These are phyloP conservation scores for Solanum ahanhuiri DNA, from an alignment of 257 asterid species.

Conservation along the genomic window DNA sequence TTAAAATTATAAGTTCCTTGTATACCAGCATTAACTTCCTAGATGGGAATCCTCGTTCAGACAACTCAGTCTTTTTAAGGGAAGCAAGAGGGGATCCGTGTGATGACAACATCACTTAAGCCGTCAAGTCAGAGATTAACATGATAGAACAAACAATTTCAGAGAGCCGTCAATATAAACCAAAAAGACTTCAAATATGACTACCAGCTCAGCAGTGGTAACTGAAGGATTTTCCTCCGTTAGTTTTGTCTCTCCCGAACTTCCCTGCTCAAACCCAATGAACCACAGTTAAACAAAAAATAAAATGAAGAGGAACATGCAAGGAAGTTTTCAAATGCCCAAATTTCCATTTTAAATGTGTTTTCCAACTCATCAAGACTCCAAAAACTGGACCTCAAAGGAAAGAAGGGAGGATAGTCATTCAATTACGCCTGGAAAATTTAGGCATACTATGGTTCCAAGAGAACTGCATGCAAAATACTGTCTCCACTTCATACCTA, in stretches of 20 bases:
- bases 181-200: neutral
- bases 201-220: slow-evolving; percentile 19
- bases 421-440: neutral
- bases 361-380: neutral
- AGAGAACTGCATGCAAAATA: neutral
- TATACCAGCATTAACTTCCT: neutral
- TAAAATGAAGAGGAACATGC: neutral
- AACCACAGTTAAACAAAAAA: neutral
- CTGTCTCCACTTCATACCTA: neutral
- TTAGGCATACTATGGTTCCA: neutral
- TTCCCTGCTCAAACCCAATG: slow-evolving; percentile 12
- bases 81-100: neutral
- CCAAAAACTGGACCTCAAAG: neutral
- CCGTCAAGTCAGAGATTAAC: neutral
- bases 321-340: neutral
- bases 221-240: slow-evolving; percentile 13
- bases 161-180: neutral
- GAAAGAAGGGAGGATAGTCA: neutral
- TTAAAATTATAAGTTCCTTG: neutral
- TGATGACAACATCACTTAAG: neutral
- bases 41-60: neutral
- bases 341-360: neutral
- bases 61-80: neutral
- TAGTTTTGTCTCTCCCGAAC: slow-evolving; percentile 13
- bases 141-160: neutral